Base-by-base conservation (phyloP, 306 rosid species). In the Ochetophila trinervis region DNA sequence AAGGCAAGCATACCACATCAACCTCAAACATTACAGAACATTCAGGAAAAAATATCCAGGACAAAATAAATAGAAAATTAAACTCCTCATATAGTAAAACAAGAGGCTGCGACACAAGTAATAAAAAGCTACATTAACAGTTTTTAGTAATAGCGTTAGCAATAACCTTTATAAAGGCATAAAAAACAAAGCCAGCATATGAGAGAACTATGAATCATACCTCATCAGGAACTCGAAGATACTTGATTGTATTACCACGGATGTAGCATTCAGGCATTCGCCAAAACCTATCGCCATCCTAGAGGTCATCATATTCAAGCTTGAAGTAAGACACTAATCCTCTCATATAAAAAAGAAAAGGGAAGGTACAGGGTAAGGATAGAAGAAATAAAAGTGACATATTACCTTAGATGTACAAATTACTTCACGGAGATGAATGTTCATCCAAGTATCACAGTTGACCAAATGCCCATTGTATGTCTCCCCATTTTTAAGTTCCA, bases 281-380 rank as follows among this genome's bases (percentile, higher is more conserved):
- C 99, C 99, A 93, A 86, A 93, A 93, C 70, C 98, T 83, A 67
- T 93, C 99, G 78, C 99, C 99, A 51, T 93, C 99, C 99, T 93
- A 76, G 76, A 13, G 54, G 67, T 63, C 40, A 30, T 34, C 67
- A 66, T 23, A 47, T 55, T 56, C 32, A 42, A 55, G 45, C 55
- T 21, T 12, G n/a, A 20, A 1, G 64, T 53, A 54, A 65, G 48
- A 30, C 9, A 11, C 42, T 16, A n/a, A 57, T 7, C 62, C 36
- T 32, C 27, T 34, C 62, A 57, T 24, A 7, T 15, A 16, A 57
- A 57, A 16, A 2, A 24, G 11, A 3, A 42, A 45, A 14, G 17
- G 24, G 0, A 12, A 18, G 57, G 30, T 8, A 35, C 15, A 23
- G 45, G 7, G 53, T 35, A 50, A 37, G 20, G 11, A 36, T 0